Evolutionary conservation across 192 early-diverging fungal species (phyloP).

Genomic region (Podila minutissima): DNA sequence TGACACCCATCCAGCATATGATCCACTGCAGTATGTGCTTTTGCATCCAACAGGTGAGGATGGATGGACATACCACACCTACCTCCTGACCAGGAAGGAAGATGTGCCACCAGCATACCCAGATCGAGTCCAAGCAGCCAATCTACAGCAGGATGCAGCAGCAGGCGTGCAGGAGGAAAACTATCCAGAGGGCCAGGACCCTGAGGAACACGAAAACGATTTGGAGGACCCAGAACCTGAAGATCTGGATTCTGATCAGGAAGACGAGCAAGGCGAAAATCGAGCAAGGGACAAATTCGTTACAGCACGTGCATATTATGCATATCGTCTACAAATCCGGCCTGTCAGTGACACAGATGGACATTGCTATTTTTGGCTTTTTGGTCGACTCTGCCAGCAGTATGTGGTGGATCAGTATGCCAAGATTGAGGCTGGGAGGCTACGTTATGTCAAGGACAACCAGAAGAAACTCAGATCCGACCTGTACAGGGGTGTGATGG

Average conservation of each 20-base stretch:
- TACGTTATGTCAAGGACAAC: constrained; percentile 14
- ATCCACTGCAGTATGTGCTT: constrained; percentile 17
- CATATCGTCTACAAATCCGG: constrained; percentile 30
- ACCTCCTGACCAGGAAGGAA: not conserved
- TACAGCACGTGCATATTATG: constrained; percentile 8
- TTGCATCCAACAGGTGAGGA: constrained; percentile 9
- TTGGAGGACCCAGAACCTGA: not conserved
- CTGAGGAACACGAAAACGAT: too few species aligned
- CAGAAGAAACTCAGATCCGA: constrained; percentile 5
- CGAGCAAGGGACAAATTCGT: too few species aligned
- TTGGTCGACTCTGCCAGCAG: constrained; percentile 17
- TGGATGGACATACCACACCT: constrained; percentile 1
- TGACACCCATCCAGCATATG: constrained; percentile 6
- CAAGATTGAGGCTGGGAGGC: constrained; percentile 11
- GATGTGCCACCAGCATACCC: not conserved
- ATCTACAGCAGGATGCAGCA: too few species aligned
- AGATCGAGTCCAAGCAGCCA: not conserved
- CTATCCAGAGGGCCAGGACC: too few species aligned
- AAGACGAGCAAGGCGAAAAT: not conserved
- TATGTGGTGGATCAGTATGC: constrained; percentile 30
- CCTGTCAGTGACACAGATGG: not conserved
- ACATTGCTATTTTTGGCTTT: constrained; percentile 12
- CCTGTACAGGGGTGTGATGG: constrained; percentile 5
- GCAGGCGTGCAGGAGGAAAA: too few species aligned
- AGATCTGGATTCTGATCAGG: not conserved